phyloP scores from a whole-genome alignment of 2,329 filamentous ascomycete species.

The Neopestalotiopsis sp. region DNA sequence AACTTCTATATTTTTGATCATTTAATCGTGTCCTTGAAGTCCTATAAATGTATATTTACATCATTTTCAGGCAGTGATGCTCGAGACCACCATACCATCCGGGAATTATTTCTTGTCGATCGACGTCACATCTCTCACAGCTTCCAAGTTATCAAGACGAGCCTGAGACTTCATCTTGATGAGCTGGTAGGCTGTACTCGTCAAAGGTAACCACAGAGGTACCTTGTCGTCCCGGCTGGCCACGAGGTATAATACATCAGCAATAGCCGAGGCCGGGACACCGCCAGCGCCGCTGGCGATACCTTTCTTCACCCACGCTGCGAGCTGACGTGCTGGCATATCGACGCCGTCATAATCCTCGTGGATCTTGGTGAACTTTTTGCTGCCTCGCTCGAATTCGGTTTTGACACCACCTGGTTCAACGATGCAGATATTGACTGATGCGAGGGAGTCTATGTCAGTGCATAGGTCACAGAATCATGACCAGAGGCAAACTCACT shows the following conservation, averaged over 20 bases:
- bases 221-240: not conserved
- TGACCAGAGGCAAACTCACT: constrained; percentile 17
- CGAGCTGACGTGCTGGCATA: constrained; percentile 17
- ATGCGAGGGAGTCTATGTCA: not conserved
- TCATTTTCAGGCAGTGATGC: too few species aligned
- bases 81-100: not conserved
- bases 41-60: too few species aligned
- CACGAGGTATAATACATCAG: not conserved
- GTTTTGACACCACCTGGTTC: constrained; percentile 25
- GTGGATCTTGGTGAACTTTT: constrained; percentile 21
- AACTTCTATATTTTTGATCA: too few species aligned
- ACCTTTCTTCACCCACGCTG: not conserved
- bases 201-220: not conserved
- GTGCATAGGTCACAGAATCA: too few species aligned
- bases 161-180: not conserved
- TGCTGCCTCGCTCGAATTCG: constrained; percentile 23
- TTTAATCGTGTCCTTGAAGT: too few species aligned
- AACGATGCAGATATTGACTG: constrained; percentile 26
- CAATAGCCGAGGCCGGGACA: not conserved
- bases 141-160: not conserved
- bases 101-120: not conserved
- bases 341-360: constrained; percentile 24
- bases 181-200: not conserved
- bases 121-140: not conserved
- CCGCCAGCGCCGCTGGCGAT: not conserved